Base-by-base conservation (phyloP, 257 asterid species). In the Solanum sparsipilum region DNA sequence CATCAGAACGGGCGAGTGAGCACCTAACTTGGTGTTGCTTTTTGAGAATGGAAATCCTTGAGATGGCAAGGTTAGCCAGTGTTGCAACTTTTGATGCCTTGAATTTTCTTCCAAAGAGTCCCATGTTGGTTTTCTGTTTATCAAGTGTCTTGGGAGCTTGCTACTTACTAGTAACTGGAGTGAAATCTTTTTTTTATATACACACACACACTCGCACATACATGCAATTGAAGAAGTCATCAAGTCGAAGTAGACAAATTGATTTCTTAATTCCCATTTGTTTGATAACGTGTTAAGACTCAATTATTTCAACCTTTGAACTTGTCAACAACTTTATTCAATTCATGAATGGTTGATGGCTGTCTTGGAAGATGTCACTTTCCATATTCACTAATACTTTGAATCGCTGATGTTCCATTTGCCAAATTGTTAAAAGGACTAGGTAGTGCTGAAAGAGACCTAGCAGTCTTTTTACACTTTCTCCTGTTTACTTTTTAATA, bases 1-100 rank as follows among this genome's bases (percentile, higher is more conserved):
- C 91, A 60, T 89, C 93, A 20, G 92, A 92, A 36, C 29, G 46
- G 18, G 91, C 91, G 13, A 89, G 90, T 86, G 89, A 87, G 41
- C 88, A 89, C 74, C 85, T 90, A 3, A 85, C 89, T 18, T 41
- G 27, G 81, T 92, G 92, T 21, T 76, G 85, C 3, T 92, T 92
- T 83, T 86, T 88, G 8, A 91, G 90, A 67, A 88, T 58, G 82
- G 89, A 70, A 35, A 92, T 91, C 56, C 94, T 90, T 3, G 92
- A 88, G 71, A 89, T 87, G 35, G 93, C 91, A 52, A 91, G 91
- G 82, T 88, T 86, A 29, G 89, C 56, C 81, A 88, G 79, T 89
- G 3, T 89, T 34, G 72, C 86, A 35, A 89, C 81, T 87, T 89
- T 88, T 34, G 84, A 27, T n/a, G 89, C 52, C 84, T 86, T 84